Evolutionary conservation across 192 early-diverging fungal species (phyloP), one percentile per base, ranked within the genome.

Genomic region (Kickxella alabastrina): DNA sequence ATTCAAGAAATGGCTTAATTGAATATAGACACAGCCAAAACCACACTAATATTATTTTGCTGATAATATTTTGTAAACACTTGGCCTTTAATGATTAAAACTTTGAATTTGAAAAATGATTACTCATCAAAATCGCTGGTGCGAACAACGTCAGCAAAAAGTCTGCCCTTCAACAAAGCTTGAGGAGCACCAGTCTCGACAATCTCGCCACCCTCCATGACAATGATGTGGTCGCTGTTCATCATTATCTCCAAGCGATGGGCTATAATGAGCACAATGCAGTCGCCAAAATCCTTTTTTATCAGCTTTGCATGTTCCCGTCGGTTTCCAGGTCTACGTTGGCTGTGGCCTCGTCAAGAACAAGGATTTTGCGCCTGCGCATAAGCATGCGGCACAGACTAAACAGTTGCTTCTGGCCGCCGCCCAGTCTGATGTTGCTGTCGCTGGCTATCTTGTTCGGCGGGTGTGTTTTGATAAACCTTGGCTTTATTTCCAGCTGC

Each of bases 331-430:
- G 19, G 25, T 75, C 51, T 19, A 65, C 21, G 19, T 51, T 45
- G 6, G 58, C 55, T 19, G 81, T 86, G 2, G 84, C 81, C 49
- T 86, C 85, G 47, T 86, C 85, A 57, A 85, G 53, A 3, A 86
- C 47, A 8, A 86, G 52, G 34, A 87, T 69, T 36, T 68, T 80
- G 23, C 74, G 66, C 43, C 81, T 64, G 47, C 79, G 81, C 34
- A 89, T 52, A 51, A 91, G 48, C 13, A 85, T 82, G 36, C 89
- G 76, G 1, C 87, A 85, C 1, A 91, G 66, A 49, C 87, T 85
- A 21, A 91, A 64, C 12, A 91, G 54, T 66, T 91, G 89, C 13
- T 84, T 68, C 67, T 91, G 53, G 3, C 53, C 53, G 7, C 12
- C 28, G 18, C 53, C 43, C 13, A 51, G 28, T 6, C 28, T 38